These are phyloP conservation scores for Saccharomyces jurei DNA, from an alignment of 805 yeast species.

Conservation along the genomic window DNA sequence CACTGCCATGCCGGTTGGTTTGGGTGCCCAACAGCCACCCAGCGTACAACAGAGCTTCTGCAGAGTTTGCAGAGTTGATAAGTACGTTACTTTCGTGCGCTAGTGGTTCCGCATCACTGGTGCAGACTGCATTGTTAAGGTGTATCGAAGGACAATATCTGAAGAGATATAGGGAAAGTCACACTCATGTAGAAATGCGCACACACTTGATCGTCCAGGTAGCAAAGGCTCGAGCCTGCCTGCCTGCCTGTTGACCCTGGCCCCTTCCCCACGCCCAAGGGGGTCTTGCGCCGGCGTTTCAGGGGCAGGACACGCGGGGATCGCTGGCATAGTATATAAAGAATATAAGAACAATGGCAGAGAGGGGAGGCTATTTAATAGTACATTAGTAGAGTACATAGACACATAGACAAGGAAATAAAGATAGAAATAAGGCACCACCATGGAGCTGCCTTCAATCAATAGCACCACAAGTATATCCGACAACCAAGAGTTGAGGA, in stretches of 20 bases:
- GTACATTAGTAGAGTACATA: neutral
- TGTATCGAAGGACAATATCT: neutral
- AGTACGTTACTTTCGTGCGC: neutral
- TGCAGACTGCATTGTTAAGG: neutral
- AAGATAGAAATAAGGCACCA: conserved; percentile 1
- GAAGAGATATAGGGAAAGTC: neutral
- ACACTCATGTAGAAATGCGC: neutral
- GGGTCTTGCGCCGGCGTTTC: neutral
- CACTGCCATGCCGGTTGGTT: neutral
- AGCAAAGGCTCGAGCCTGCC: neutral
- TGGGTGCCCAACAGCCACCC: neutral
- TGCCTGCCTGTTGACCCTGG: neutral
- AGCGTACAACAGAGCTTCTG: neutral
- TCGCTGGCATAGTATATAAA: neutral
- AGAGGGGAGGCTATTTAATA: neutral
- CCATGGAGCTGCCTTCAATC: conserved; percentile 28
- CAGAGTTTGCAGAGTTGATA: neutral
- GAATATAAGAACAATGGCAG: neutral
- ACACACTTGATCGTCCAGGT: neutral
- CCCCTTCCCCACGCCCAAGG: neutral
- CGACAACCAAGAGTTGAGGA: conserved; percentile 27
- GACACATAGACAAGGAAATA: neutral
- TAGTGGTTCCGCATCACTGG: neutral
- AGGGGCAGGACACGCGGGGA: neutral
- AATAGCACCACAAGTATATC: conserved; percentile 30